A percentile compares a stretch with the other conserved stretches of the same genome.
Conservation (phyloP, 2,329 filamentous ascomycete species). For the Neonectria hederae region DNA sequence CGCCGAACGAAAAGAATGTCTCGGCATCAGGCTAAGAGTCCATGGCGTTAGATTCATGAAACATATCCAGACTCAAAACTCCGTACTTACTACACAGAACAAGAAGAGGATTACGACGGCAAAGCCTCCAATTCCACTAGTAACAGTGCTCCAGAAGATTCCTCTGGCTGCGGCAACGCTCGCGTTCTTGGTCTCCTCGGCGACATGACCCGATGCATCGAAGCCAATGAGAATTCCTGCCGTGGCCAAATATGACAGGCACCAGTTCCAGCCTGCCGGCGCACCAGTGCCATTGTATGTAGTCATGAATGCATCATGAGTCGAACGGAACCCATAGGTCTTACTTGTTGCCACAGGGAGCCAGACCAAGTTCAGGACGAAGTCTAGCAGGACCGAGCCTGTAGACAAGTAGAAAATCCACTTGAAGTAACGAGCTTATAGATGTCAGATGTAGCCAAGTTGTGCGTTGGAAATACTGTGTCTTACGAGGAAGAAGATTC, state of each 20-base stretch:
- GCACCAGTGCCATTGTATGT: constrained; percentile 67
- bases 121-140: constrained; percentile 65
- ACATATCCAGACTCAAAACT: no score
- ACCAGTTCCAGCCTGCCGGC: constrained; percentile 70
- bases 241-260: constrained; percentile 68
- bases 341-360: constrained; percentile 65
- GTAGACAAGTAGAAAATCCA: constrained; percentile 62
- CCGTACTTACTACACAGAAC: constrained; percentile 61
- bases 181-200: constrained; percentile 69
- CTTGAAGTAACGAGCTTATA: constrained; percentile 55
- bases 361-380: constrained; percentile 69
- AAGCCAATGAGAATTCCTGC: constrained; percentile 69
- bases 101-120: constrained; percentile 66
- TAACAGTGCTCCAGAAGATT: constrained; percentile 69
- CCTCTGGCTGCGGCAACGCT: constrained; percentile 63
- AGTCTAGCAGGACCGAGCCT: constrained; percentile 64
- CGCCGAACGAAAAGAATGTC: constrained; percentile 61
- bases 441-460: neutral
- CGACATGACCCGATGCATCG: constrained; percentile 68
- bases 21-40: constrained; percentile 58
- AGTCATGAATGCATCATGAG: constrained; percentile 67
- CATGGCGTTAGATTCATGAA: neutral
- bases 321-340: constrained; percentile 66
- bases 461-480: no score
- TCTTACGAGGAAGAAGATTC: constrained; percentile 61